Conservation (phyloP, 1,284 basidiomycete genomes). For the Malassezia japonica region DNA sequence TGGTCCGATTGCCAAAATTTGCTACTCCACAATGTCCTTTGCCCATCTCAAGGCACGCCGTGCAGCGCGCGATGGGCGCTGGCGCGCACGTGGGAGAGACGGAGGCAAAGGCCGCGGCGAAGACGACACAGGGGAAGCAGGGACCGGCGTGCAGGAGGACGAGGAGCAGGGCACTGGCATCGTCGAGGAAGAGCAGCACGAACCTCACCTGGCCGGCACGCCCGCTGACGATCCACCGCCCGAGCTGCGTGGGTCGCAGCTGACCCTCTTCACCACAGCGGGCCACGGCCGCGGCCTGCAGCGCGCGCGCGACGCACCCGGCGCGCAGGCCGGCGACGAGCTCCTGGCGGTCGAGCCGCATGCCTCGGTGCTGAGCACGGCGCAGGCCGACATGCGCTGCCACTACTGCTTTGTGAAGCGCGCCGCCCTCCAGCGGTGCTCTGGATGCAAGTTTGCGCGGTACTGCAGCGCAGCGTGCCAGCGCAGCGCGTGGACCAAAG, state of each 20-base stretch:
- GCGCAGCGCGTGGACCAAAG: constrained; percentile 3
- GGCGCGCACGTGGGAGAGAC: background rate
- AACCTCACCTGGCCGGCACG: too few species aligned
- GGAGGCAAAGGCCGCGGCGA: too few species aligned
- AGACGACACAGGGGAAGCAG: too few species aligned
- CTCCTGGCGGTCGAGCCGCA: background rate
- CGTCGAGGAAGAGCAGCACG: too few species aligned
- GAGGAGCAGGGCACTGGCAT: too few species aligned
- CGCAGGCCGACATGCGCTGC: constrained; percentile 5
- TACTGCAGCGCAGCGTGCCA: constrained; percentile 17
- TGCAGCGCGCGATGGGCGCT: background rate
- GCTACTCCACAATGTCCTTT: constrained; percentile 7
- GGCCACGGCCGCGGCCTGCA: constrained; percentile 1
- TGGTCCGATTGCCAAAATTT: background rate
- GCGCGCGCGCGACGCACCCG: background rate
- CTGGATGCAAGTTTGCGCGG: constrained; percentile 13
- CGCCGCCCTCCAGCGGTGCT: constrained; percentile 3
- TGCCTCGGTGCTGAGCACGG: constrained; percentile 6
- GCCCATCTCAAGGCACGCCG: background rate
- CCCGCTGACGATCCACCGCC: too few species aligned
- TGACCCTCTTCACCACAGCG: background rate
- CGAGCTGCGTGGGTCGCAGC: background rate
- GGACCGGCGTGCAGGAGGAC: too few species aligned
- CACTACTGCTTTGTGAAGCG: constrained; percentile 8
- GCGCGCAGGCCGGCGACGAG: background rate